Percentiles rank a stretch among this genome's conserved stretches.
Evolutionary conservation across 768 basidiomycete genomes (phyloP).

Genomic region (Pleurotus cornucopiae): DNA sequence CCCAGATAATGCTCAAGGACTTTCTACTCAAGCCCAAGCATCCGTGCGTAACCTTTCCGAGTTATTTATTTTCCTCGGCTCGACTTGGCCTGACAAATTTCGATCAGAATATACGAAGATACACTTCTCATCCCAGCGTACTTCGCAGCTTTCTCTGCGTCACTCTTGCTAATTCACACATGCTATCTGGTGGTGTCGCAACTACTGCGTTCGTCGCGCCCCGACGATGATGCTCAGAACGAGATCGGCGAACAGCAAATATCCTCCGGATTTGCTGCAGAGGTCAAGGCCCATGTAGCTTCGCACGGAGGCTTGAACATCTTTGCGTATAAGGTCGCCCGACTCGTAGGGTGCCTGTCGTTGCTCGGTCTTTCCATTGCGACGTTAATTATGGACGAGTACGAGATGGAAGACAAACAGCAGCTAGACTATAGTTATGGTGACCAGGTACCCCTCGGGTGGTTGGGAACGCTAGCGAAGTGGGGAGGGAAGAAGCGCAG

Average conservation of each 20-base stretch:
- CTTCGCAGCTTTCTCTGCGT: conserved; percentile 27
- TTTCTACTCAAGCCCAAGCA: conserved; percentile 5
- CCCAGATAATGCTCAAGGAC: not conserved
- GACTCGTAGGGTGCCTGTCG: conserved; percentile 39
- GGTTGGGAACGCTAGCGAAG: conserved; percentile 13
- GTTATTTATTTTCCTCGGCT: conserved; percentile 1
- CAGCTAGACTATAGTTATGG: not conserved
- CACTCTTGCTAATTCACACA: conserved; percentile 28
- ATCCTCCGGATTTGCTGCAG: conserved; percentile 24
- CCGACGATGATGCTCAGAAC: conserved; percentile 11
- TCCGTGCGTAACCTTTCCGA: not conserved
- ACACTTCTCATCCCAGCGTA: conserved; percentile 33
- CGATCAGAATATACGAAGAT: conserved; percentile 13
- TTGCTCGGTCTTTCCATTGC: conserved; percentile 50
- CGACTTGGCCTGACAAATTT: not conserved
- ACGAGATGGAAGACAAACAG: conserved; percentile 10
- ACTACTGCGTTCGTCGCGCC: not conserved
- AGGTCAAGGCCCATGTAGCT: conserved; percentile 34
- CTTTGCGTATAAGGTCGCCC: conserved; percentile 41
- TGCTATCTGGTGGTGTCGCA: conserved; percentile 12
- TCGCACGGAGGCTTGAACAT: conserved; percentile 42
- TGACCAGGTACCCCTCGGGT: not conserved
- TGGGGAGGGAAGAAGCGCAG: conserved; percentile 24
- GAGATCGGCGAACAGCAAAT: conserved; percentile 15
- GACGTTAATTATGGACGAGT: conserved; percentile 30